phyloP scores from a whole-genome alignment of 768 basidiomycete genomes.

The Auricularia sp. region DNA sequence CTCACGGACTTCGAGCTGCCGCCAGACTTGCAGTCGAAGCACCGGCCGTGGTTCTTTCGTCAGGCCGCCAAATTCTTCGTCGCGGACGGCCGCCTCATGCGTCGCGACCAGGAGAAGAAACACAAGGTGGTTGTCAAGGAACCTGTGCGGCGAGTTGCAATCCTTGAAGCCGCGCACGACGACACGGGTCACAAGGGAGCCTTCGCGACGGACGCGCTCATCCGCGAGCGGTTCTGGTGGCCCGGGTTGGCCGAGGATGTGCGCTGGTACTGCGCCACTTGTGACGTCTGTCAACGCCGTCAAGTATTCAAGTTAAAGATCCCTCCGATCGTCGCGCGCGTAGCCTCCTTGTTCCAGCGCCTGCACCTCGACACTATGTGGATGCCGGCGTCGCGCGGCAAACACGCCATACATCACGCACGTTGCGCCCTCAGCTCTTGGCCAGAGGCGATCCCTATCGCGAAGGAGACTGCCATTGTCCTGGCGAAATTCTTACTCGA shows the following conservation, averaged over 20 bases:
- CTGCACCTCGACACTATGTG: too few species aligned
- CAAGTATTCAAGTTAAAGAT: too few species aligned
- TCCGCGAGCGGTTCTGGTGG: conserved; percentile 23
- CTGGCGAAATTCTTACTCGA: conserved; percentile 7
- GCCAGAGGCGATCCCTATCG: conserved; percentile 14
- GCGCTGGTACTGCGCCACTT: conserved; percentile 24
- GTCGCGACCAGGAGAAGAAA: background rate
- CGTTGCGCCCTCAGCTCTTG: conserved; percentile 15
- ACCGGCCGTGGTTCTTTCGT: background rate
- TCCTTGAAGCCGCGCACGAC: conserved; percentile 2
- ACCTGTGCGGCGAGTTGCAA: background rate
- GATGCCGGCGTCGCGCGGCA: conserved; percentile 8
- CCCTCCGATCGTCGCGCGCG: too few species aligned
- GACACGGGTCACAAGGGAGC: background rate
- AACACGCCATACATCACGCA: conserved; percentile 18
- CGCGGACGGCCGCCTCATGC: background rate
- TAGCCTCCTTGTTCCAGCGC: too few species aligned
- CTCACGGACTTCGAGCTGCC: background rate
- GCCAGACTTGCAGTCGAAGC: background rate
- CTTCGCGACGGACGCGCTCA: background rate
- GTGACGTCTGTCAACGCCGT: conserved; percentile 18
- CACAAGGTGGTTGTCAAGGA: background rate
- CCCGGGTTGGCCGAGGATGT: conserved; percentile 20
- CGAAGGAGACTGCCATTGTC: conserved; percentile 9
- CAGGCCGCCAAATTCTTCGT: background rate